Evolutionary conservation across 2,329 filamentous ascomycete species (phyloP).

Genomic region (Beauveria brongniartii): DNA sequence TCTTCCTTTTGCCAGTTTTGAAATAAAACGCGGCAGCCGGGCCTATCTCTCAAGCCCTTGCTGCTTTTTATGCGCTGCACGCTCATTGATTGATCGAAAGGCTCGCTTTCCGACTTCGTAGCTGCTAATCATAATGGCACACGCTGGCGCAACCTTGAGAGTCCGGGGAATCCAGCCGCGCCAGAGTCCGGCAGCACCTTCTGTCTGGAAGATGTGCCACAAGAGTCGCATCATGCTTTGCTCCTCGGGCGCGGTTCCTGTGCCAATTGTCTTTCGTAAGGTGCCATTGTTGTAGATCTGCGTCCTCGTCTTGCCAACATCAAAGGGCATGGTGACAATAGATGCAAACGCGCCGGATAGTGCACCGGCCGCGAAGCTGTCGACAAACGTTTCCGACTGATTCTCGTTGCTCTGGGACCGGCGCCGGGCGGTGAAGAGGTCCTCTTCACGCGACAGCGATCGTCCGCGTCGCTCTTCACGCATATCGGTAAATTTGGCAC

Average conservation of each 20-base stretch:
- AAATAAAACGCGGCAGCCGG: background rate
- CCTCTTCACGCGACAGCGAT: slow-evolving; percentile 25
- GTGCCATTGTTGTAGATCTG: slow-evolving; percentile 64
- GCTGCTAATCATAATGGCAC: slow-evolving; percentile 98
- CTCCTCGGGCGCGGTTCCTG: slow-evolving; percentile 56
- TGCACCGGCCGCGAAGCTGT: slow-evolving; percentile 84
- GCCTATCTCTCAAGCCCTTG: background rate
- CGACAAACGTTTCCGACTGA: slow-evolving; percentile 69
- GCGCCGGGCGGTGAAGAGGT: slow-evolving; percentile 35
- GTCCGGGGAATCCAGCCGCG: slow-evolving; percentile 86
- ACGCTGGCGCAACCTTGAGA: slow-evolving; percentile 90
- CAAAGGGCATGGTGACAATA: slow-evolving; percentile 86
- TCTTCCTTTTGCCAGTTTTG: background rate
- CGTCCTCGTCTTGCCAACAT: slow-evolving; percentile 92
- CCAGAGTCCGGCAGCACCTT: slow-evolving; percentile 76
- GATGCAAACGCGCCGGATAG: slow-evolving; percentile 77
- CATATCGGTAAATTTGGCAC: slow-evolving; percentile 60
- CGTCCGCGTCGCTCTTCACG: slow-evolving; percentile 47
- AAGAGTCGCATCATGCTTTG: slow-evolving; percentile 72
- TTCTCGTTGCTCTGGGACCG: slow-evolving; percentile 59
- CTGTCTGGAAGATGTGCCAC: slow-evolving; percentile 83
- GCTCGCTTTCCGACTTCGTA: slow-evolving; percentile 94
- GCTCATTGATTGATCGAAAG: slow-evolving; percentile 66
- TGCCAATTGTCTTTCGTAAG: slow-evolving; percentile 26
- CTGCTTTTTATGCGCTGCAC: slow-evolving; percentile 14